These are phyloP conservation scores for Populus ilicifolia DNA, from an alignment of 345 rosid species.

Conservation along the genomic window DNA sequence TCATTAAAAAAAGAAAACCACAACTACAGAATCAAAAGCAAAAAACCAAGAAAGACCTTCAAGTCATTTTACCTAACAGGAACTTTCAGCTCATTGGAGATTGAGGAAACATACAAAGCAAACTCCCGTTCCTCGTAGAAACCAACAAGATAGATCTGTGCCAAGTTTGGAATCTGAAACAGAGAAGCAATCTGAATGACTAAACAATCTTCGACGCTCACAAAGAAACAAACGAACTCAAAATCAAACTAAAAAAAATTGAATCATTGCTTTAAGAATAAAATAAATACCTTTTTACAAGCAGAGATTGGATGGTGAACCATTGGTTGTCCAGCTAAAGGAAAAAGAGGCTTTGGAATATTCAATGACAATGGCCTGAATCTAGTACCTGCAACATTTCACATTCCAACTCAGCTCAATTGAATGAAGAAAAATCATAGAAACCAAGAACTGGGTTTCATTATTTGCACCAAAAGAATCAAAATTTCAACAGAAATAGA, in stretches of 20 bases:
- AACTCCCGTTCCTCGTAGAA: constrained; percentile 35
- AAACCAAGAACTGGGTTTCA: not conserved
- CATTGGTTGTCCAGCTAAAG: constrained; percentile 91
- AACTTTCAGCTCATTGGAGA: constrained; percentile 31
- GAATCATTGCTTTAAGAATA: not conserved
- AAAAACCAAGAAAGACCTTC: not conserved
- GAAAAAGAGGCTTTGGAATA: constrained; percentile 86
- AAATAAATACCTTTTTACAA: constrained; percentile 71
- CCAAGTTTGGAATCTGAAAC: constrained; percentile 33
- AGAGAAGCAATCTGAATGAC: constrained; percentile 6
- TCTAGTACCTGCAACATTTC: constrained; percentile 55
- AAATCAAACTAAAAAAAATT: not conserved
- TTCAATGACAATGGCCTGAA: constrained; percentile 90
- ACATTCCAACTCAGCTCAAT: not conserved
- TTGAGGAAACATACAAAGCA: constrained; percentile 31
- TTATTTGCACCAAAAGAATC: not conserved
- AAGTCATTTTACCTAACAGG: constrained; percentile 27
- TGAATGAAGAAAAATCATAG: not conserved
- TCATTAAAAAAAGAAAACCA: not conserved
- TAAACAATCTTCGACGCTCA: not conserved
- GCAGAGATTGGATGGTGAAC: constrained; percentile 98
- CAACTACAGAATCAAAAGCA: not conserved
- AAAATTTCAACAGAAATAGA: not conserved
- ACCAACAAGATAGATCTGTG: constrained; percentile 34
- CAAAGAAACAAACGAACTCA: not conserved